Conservation (phyloP, 1,284 basidiomycete species). For the Apiotrichum gracile region DNA sequence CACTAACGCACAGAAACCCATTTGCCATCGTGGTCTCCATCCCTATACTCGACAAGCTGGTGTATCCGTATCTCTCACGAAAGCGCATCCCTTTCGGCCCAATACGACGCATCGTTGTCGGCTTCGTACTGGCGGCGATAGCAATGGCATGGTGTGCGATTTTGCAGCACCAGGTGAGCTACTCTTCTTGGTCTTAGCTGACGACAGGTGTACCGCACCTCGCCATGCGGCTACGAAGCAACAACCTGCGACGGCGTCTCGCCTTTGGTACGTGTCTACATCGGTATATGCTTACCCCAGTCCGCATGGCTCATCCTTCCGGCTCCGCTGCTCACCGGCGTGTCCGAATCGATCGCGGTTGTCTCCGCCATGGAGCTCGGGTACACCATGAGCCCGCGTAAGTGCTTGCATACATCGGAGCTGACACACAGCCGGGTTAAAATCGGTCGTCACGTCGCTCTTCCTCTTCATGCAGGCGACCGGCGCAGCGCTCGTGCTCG, state of each 20-base stretch:
- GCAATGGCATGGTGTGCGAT: constrained; percentile 22
- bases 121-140: constrained; percentile 17
- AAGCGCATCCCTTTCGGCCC: constrained; percentile 17
- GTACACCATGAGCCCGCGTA: constrained; percentile 28
- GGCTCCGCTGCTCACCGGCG: constrained; percentile 21
- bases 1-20: constrained; percentile 18
- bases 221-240: constrained; percentile 23
- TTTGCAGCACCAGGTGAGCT: constrained; percentile 18
- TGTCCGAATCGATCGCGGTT: constrained; percentile 24
- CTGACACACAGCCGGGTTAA: constrained; percentile 15
- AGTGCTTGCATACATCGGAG: not conserved
- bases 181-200: not conserved
- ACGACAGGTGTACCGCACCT: constrained; percentile 21
- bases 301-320: constrained; percentile 27
- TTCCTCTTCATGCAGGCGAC: constrained; percentile 26
- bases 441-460: constrained; percentile 24
- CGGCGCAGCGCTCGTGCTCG: constrained; percentile 16
- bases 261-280: constrained; percentile 9
- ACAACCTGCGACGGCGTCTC: constrained; percentile 18
- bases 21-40: constrained; percentile 22
- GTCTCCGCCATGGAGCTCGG: constrained; percentile 27
- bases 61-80: constrained; percentile 11
- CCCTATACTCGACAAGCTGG: constrained; percentile 15
- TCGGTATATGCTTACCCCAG: constrained; percentile 7
- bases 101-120: constrained; percentile 15